Evolutionary conservation across 2,329 filamentous ascomycete genomes (phyloP), one percentile per base, ranked within the genome.

Genomic region (Colletotrichum chrysophilum): DNA sequence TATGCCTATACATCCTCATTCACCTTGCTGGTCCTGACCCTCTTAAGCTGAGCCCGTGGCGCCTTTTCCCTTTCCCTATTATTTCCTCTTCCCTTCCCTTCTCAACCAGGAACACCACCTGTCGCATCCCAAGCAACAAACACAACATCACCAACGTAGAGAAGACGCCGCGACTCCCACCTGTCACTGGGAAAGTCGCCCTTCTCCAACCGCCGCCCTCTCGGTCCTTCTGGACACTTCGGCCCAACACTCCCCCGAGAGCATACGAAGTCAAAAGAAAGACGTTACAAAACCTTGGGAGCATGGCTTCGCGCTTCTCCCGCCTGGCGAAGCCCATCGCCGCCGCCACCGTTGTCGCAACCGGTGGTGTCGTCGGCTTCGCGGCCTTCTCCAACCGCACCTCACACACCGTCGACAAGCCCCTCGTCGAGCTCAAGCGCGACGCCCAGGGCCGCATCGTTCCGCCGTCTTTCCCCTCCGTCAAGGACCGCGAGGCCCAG

Each of bases 391-490:
- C 79, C 65, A 79, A 69, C 71, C 82, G 80, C 70, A 81, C 77
- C n/a, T 81, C 82, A 58, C 79, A 78, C 70, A 72, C 80, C n/a
- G 79, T 82, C 74, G 80, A 83, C 69, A 80, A 79, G 77, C 79
- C 85, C 21, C 76, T 85, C 48, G 84, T 80, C 6, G 80, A 82
- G 60, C 77, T 84, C 36, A 82, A 81, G 78, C 84, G 85, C 61
- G 86, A 87, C 74, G 71, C 70, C 72, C 76, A 78, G 52, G 84
- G 85, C 55, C 82, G 80, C 71, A 86, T 87, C 76, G 78, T 85
- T 2, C 83, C 85, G 3, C 86, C 85, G 1, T 78, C 79, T 8
- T 87, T 87, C 79, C 81, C 81, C 55, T 72, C 80, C 68, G 61
- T 81, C 77, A 85, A 81, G 78, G 80, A 78, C 48, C 85, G 86